These are phyloP conservation scores for Emergomyces pasteurianus DNA, from an alignment of 2,329 filamentous ascomycete species.

Conservation along the genomic window DNA sequence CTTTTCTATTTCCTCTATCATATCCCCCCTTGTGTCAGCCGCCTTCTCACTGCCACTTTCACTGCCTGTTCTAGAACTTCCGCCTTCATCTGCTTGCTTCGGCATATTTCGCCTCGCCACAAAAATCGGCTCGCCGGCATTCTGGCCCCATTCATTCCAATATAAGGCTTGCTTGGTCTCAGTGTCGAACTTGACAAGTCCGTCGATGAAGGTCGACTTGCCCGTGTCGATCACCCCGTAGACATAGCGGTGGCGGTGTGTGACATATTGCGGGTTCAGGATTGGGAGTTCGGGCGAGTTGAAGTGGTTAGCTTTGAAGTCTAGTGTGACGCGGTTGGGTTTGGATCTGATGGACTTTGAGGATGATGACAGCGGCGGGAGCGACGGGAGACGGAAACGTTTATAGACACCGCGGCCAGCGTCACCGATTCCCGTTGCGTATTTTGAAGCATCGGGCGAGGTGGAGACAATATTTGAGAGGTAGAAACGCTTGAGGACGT, in stretches of 20 bases:
- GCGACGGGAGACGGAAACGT: slow-evolving; percentile 26
- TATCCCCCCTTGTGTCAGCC: neutral
- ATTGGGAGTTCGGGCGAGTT: slow-evolving; percentile 37
- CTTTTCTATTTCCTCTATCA: neutral
- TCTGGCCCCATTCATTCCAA: slow-evolving; percentile 40
- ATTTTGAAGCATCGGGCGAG: slow-evolving; percentile 35
- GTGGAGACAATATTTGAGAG: slow-evolving; percentile 55
- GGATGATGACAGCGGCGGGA: slow-evolving; percentile 15
- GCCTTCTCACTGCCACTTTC: neutral
- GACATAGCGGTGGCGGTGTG: slow-evolving; percentile 37
- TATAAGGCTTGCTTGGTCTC: slow-evolving; percentile 26
- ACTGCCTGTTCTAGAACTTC: neutral
- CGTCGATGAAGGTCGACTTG: slow-evolving; percentile 40
- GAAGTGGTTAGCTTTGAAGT: slow-evolving; percentile 17
- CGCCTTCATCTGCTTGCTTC: too few relatives aligned
- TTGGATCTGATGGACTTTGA: neutral
- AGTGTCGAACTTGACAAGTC: slow-evolving; percentile 42
- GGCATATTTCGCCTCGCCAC: slow-evolving; percentile 25
- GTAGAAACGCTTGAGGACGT: slow-evolving; percentile 56
- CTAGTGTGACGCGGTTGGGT: slow-evolving; percentile 13
- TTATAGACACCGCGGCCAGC: slow-evolving; percentile 16
- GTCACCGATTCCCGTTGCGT: slow-evolving; percentile 29
- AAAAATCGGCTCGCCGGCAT: slow-evolving; percentile 44
- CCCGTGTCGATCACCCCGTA: slow-evolving; percentile 38
- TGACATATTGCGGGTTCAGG: slow-evolving; percentile 36